These are phyloP conservation scores for Fallopia convolvulus DNA, from an alignment of 148 eudicot species.

Conservation along the genomic window DNA sequence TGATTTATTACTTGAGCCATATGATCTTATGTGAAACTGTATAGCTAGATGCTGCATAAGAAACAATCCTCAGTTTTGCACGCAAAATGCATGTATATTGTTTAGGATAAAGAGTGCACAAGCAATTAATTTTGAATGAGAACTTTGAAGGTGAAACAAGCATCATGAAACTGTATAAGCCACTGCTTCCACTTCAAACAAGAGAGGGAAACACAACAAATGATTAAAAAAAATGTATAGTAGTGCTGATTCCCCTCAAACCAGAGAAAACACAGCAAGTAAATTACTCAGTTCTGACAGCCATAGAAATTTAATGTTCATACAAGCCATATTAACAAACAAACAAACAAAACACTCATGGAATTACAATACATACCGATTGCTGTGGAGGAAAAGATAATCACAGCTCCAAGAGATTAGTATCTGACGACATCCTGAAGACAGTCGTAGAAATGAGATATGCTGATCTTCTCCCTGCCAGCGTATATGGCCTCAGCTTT, in stretches of 20 bases:
- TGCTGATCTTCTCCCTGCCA: slow-evolving; percentile 16
- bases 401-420: not conserved
- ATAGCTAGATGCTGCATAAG: not conserved
- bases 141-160: not conserved
- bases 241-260: not conserved
- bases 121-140: not conserved
- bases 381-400: not conserved
- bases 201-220: not conserved
- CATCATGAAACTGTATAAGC: not conserved
- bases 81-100: too few species aligned
- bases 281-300: not conserved
- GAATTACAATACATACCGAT: not conserved
- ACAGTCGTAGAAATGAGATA: slow-evolving; percentile 19
- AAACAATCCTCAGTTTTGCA: too few species aligned
- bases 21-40: not conserved
- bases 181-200: not conserved
- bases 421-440: slow-evolving; percentile 22
- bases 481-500: slow-evolving; percentile 17
- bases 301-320: not conserved
- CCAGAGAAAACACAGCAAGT: not conserved
- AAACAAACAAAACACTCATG: not conserved
- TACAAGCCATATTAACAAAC: not conserved
- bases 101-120: not conserved
- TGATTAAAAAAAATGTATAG: not conserved
- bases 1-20: not conserved